These are phyloP conservation scores for Biancaea sappan DNA, from an alignment of 306 rosid genomes.

Conservation along the genomic window DNA sequence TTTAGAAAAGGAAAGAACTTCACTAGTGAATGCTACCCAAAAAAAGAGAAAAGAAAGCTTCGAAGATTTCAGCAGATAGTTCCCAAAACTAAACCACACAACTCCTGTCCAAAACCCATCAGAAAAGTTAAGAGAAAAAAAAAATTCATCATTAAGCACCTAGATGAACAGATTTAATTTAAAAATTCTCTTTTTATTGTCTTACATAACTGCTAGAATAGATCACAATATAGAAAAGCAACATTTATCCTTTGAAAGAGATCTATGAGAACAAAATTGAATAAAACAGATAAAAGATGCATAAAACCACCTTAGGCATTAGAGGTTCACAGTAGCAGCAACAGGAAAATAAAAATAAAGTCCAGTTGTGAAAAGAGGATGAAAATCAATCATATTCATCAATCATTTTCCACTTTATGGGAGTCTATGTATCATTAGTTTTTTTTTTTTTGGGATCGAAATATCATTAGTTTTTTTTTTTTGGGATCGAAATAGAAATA, in stretches of 20 bases:
- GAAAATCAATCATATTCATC: neutral
- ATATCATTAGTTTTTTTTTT: too few relatives aligned
- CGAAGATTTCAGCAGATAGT: neutral
- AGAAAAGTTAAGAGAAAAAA: neutral
- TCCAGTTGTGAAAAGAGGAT: neutral
- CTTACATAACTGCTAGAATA: neutral
- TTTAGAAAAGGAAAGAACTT: neutral
- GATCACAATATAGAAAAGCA: neutral
- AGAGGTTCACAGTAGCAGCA: neutral
- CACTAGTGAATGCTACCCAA: neutral
- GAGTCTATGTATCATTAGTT: neutral
- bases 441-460: too few relatives aligned
- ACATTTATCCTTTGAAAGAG: neutral
- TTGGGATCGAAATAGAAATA: too few relatives aligned
- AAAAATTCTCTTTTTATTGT: neutral
- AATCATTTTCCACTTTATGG: neutral
- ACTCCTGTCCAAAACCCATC: neutral
- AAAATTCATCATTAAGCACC: neutral
- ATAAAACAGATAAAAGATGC: neutral
- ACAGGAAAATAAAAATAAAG: neutral
- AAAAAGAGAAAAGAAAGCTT: neutral
- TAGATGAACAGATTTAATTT: neutral
- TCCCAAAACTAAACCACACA: neutral
- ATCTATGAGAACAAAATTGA: neutral
- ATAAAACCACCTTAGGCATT: slow-evolving; percentile 3